Evolutionary conservation across 225 moss, liverwort and hornwort species (phyloP), one percentile per base, ranked within the genome.

Genomic region (Sphagnum contortum): DNA sequence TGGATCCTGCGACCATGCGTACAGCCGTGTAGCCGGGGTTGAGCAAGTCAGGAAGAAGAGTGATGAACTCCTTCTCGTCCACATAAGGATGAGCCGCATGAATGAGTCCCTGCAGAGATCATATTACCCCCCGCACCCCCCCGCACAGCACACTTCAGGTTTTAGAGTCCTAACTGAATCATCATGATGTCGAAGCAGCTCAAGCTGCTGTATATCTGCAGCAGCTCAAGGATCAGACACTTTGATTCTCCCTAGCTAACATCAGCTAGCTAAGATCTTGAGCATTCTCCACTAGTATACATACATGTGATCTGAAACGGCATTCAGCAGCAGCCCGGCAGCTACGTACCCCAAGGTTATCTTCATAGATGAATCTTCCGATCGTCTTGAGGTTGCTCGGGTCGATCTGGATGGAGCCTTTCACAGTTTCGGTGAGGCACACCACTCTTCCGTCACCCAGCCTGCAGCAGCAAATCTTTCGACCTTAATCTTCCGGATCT

Each of bases 41-140:
- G 66, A 77, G 55, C 72, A 77, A 49, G 44, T 77, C 77, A n/a
- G 77, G 73, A 9, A 74, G 69, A 45, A 74, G 68, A 44, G 73
- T 74, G 64, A 74, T 74, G 12, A 74, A 45, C 59, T 74, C 73
- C 56, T 74, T 68, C 9, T 69, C 68, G 57, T 74, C 64, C 57
- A 74, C 73, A 47, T 77, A 77, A 6, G 77, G 77, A 47, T 77
- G 73, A 57, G 77, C 77, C 3, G 73, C 4, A 55, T 77, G 77
- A 3, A 77, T 50, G 10, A 77, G 65, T 55, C 73, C 77, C 73
- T 77, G 72, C 29, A 50, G 29, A 29, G 29, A 29, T 29, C 29
- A 29, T 29, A 29, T 29, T 29, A 29, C 1, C 29, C 29, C 29
- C 29, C 29, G 29, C 29, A 0, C 29, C 29, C 29, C 29, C 29